Evolutionary conservation across 2,329 filamentous ascomycete species (phyloP), one percentile per base, ranked within the genome.

Genomic region (Pseudogymnoascus sp.): DNA sequence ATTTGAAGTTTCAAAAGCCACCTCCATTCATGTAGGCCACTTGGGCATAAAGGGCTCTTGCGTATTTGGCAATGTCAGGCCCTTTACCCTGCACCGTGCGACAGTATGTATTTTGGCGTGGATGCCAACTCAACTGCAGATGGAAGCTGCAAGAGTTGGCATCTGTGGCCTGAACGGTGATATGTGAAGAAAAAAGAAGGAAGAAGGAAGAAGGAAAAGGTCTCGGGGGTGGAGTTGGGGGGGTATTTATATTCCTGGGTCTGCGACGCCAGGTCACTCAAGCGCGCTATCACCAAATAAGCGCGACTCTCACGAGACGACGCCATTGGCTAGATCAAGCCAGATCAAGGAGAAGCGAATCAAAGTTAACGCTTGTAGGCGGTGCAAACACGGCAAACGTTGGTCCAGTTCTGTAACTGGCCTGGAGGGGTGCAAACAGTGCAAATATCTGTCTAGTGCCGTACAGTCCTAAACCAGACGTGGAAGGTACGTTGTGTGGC

Each of bases 271-370:
- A 33, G 49, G 35, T 55, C 49, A 55, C 49, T 18, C 49, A 55
- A 55, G 49, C 49, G 49, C 49, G 49, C 49, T 33, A 35, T 55
- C 49, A 18, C n/a, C n/a, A 55, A 55, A 55, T 55, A 55, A 55
- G 49, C 49, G 49, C 49, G 49, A 55, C 28, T 55, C 8, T 55
- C 49, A 55, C 28, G 8, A 33, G 49, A 55, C n/a, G n/a, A 55
- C 49, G n/a, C 49, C 49, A 55, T 55, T 33, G n/a, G 49, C 25
- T 6, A 9, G 28, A 55, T 55, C n/a, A 33, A 18, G 12, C 49
- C 6, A 18, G 28, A 55, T 55, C n/a, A 33, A 18, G 12, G 25
- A 55, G 25, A 55, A 55, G 25, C 49, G 28, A 55, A 31, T 11
- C 25, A 16, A 33, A 12, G 9, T 33, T 28, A 18, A 55, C 49